Evolutionary conservation across 1,139 yeast genomes (phyloP), one percentile per base, ranked within the genome.

Genomic region (Saccharomycopsis phalli): DNA sequence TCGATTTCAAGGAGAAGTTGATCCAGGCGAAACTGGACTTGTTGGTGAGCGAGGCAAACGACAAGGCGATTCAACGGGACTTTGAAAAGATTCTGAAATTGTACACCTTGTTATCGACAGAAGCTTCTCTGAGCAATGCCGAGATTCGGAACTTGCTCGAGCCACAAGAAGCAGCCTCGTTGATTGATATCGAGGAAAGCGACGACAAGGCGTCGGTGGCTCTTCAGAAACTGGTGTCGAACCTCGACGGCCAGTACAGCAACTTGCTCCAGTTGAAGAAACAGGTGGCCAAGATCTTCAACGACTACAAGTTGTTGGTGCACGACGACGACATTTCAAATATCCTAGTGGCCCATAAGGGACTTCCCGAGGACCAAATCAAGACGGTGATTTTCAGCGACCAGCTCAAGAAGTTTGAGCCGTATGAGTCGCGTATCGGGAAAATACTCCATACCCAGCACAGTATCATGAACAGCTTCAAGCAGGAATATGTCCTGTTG

Each of bases 261-360:
- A 65, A 46, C 51, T 70, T 77, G 46, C 68, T 67, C 31, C 60
- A 64, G 44, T 47, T 80, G 29, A 70, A 72, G 51, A 64, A 71
- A 25, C 91, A 81, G 53, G 75, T 94, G 41, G 59, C 63, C 16
- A 66, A 74, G 34, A 68, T 81, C 2, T 65, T 83, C 34, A 68
- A 68, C 2, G 84, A 76, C 37, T 67, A 88, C 54, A 87, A 86
- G 55, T 69, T 65, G 5, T 73, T 72, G 41, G 78, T 84, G 31
- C 94, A 81, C 52, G 68, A 71, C 17, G 98, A 91, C 58, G 96
- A 91, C 55, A 86, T 88, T 39, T 81, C 95, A 0, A 79, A 82
- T 44, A 67, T 81, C 20, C 66, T 91, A 29, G 72, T 91, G 3
- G 62, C 81, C 50, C 81, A 83, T 56, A 75, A 77, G 50, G 72